Evolutionary conservation across 176 grass and related monocot species (phyloP).

Genomic region (Triticum timopheevii): DNA sequence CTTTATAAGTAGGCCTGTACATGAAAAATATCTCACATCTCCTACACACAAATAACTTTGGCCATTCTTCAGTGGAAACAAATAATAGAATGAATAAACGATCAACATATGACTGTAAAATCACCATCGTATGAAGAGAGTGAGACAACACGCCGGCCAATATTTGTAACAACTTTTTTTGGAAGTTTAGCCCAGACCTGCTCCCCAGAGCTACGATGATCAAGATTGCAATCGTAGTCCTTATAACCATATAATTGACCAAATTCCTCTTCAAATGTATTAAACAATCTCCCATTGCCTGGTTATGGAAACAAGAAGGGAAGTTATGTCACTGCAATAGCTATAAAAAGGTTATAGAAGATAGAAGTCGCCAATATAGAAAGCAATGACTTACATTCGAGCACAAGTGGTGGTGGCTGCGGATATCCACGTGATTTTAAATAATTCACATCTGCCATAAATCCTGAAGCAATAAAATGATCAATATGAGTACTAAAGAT

Average conservation of each 20-base stretch:
- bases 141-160: slow-evolving; percentile 21
- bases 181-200: not conserved
- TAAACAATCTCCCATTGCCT: slow-evolving; percentile 1
- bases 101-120: not conserved
- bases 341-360: not conserved
- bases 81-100: not conserved
- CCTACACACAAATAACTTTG: not conserved
- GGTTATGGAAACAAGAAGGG: not conserved
- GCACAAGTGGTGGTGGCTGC: slow-evolving; percentile 31
- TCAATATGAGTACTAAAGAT: no score
- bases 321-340: not conserved
- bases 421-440: not conserved
- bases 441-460: no score
- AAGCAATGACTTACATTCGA: slow-evolving; percentile 6
- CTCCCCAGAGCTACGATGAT: not conserved
- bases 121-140: slow-evolving; percentile 26
- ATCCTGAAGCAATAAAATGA: no score
- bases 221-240: slow-evolving; percentile 7
- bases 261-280: slow-evolving; percentile 26
- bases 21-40: not conserved
- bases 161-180: not conserved
- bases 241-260: slow-evolving; percentile 2
- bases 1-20: not conserved
- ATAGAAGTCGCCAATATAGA: not conserved
- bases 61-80: not conserved